Conservation (phyloP, 768 basidiomycete species). For the Lactarius pseudohatsudake region DNA sequence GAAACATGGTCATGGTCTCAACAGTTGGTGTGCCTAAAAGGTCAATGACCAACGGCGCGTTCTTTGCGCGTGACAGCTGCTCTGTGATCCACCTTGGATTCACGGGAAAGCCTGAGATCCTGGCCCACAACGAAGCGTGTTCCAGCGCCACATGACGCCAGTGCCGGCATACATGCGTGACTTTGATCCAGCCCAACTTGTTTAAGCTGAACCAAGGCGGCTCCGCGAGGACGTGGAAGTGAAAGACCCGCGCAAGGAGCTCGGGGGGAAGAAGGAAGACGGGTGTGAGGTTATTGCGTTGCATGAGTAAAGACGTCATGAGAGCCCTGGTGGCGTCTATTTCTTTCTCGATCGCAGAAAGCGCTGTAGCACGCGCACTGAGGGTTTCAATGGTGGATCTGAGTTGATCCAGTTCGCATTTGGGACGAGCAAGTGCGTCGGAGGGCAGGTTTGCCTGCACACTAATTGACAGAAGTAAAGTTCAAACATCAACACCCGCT, state of each 20-base stretch:
- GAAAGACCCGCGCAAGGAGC: slow-evolving; percentile 21
- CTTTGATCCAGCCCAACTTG: slow-evolving; percentile 17
- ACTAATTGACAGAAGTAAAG: background rate
- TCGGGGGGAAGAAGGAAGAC: slow-evolving; percentile 23
- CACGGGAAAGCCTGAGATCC: background rate
- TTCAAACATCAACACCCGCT: background rate
- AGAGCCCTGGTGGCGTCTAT: background rate
- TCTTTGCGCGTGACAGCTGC: slow-evolving; percentile 4
- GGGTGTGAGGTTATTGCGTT: slow-evolving; percentile 12
- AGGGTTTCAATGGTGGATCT: background rate
- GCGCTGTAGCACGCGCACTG: background rate
- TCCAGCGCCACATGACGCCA: slow-evolving; percentile 25
- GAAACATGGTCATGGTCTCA: background rate
- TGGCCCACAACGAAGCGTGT: slow-evolving; percentile 16
- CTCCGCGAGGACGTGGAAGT: background rate
- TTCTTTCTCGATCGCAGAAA: slow-evolving; percentile 10
- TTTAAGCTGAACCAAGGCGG: background rate
- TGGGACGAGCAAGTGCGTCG: background rate
- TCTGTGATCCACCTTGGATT: slow-evolving; percentile 4
- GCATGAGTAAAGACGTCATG: background rate
- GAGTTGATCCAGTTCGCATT: background rate
- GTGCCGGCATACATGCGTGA: slow-evolving; percentile 24
- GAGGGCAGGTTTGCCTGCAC: background rate
- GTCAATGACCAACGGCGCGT: slow-evolving; percentile 11
- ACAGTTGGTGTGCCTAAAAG: background rate